These are phyloP conservation scores for Pseudotulostoma volvatum DNA, from an alignment of 495 filamentous ascomycete genomes.

Conservation along the genomic window DNA sequence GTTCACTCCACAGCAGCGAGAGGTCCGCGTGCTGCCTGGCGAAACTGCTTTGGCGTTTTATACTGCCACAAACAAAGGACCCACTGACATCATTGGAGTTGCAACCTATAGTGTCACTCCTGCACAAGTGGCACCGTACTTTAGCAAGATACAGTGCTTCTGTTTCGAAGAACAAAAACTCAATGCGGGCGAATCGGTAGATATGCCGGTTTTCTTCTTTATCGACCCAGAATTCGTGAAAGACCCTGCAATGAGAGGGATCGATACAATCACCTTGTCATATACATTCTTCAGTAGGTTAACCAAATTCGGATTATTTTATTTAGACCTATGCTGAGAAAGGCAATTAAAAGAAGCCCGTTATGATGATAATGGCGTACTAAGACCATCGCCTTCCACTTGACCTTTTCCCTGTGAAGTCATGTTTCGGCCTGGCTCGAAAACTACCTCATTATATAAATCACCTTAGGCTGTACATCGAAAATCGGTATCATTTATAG, in stretches of 20 bases:
- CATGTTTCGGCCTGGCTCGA: no score
- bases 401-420: no score
- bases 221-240: constrained; percentile 90
- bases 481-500: no score
- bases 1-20: constrained; percentile 89
- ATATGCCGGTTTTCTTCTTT: constrained; percentile 99
- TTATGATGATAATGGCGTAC: constrained; percentile 69
- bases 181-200: constrained; percentile 89
- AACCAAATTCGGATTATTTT: background rate
- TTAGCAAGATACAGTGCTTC: constrained; percentile 99
- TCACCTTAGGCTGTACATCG: no score
- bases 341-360: constrained; percentile 51
- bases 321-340: constrained; percentile 10
- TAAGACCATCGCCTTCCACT: constrained; percentile 17
- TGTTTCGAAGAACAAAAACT: constrained; percentile 96
- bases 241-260: constrained; percentile 80
- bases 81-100: constrained; percentile 88
- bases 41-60: constrained; percentile 98
- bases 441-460: no score
- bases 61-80: constrained; percentile 81
- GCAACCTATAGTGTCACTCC: constrained; percentile 96
- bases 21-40: constrained; percentile 86
- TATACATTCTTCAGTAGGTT: constrained; percentile 95
- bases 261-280: constrained; percentile 85
- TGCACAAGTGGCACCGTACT: constrained; percentile 90